Percentiles rank a stretch among this genome's conserved stretches.
These are phyloP conservation scores for Kazachstania taianensis DNA, from an alignment of 805 yeast genomes.

Conservation along the genomic window DNA sequence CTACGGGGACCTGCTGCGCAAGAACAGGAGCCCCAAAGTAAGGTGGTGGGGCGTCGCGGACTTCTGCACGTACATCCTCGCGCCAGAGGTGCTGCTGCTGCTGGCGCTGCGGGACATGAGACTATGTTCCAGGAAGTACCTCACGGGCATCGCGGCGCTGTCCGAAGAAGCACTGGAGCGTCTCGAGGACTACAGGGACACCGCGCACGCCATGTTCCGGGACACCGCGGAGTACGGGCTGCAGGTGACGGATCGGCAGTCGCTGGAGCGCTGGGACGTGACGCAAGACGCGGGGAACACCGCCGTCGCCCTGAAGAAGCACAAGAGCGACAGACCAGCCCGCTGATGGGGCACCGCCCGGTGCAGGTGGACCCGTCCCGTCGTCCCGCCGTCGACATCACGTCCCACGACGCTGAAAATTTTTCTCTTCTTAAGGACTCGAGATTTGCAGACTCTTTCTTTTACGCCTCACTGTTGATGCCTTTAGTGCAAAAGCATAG, in stretches of 20 bases:
- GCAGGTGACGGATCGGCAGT: constrained; percentile 21
- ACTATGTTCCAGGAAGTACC: not conserved
- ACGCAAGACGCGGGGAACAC: too few species aligned
- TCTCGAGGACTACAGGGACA: not conserved
- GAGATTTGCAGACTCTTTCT: too few species aligned
- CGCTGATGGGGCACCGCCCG: too few species aligned
- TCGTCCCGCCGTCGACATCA: not conserved
- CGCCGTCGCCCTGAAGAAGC: too few species aligned
- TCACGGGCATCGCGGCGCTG: not conserved
- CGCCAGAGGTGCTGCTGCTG: constrained; percentile 50
- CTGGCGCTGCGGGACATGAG: constrained; percentile 39
- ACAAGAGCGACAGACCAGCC: too few species aligned
- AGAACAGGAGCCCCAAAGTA: constrained; percentile 35
- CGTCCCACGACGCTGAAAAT: constrained; percentile 1
- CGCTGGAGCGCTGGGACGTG: constrained; percentile 23
- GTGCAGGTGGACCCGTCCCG: not conserved
- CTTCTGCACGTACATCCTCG: constrained; percentile 48
- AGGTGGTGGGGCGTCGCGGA: constrained; percentile 52
- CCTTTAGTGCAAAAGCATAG: too few species aligned
- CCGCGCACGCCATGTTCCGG: constrained; percentile 33
- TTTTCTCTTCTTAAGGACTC: too few species aligned
- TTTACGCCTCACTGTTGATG: too few species aligned
- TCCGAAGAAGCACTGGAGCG: not conserved
- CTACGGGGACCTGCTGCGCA: constrained; percentile 26
- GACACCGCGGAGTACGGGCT: constrained; percentile 41